These are phyloP conservation scores for Alnus rubra DNA, from an alignment of 306 rosid species.

Conservation along the genomic window DNA sequence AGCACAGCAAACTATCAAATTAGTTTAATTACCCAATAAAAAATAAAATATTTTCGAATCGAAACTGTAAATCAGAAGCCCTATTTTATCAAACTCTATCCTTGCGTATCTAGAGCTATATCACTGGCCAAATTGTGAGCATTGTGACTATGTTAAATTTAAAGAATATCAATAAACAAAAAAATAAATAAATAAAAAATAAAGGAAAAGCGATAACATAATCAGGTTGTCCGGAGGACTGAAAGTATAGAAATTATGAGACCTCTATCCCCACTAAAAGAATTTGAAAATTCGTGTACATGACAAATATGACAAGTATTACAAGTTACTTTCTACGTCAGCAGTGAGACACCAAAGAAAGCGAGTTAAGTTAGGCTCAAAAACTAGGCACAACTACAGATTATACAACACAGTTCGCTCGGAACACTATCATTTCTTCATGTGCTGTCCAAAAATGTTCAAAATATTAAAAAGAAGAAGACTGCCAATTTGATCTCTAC, in stretches of 20 bases:
- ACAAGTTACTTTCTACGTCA: not conserved
- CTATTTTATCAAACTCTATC: not conserved
- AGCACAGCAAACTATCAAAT: not conserved
- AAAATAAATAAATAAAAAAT: not conserved
- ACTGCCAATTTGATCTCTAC: not conserved
- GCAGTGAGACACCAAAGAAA: not conserved
- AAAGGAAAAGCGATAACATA: not conserved
- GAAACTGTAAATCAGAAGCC: not conserved
- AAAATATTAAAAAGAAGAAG: not conserved
- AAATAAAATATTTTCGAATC: not conserved
- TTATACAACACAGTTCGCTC: not conserved
- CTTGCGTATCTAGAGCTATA: not conserved
- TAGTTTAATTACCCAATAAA: not conserved
- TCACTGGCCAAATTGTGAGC: not conserved
- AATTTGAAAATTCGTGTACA: not conserved
- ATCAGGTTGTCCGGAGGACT: not conserved
- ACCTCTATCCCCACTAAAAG: not conserved
- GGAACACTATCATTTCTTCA: not conserved
- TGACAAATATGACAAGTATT: not conserved
- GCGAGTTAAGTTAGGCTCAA: not conserved
- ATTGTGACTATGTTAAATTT: not conserved
- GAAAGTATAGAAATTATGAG: not conserved
- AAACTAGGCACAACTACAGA: not conserved
- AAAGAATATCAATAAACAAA: not conserved
- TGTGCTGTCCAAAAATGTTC: not conserved